Base-by-base conservation (phyloP, 208 protist genomes). In the Trypanosoma lewisi region DNA sequence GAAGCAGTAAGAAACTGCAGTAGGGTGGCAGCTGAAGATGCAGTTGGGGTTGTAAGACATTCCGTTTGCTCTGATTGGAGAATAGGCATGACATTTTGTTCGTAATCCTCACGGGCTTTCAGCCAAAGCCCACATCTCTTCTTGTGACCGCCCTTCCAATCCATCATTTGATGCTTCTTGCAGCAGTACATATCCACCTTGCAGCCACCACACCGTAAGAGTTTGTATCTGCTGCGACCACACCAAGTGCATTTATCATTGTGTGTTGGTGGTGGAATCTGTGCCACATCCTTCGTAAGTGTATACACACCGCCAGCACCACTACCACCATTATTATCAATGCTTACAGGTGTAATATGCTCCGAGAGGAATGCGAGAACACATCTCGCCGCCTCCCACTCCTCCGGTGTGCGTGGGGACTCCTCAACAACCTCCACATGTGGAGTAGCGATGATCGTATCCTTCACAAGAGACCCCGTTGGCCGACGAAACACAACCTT, bases 141-240 rank as follows among this genome's bases (percentile, higher is more conserved):
- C 61, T 67, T 75, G 70, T 94, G 84, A 0, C 60, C 70, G 42
- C 42, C 59, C 50, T 80, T 90, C 85, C 89, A 95, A 62, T 88
- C 85, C 50, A 85, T 63, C 58, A 63, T 72, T 69, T 92, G 89
- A 48, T 95, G 85, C 5, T 73, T 70, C 55, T 77, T 80, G 60
- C 79, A 78, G 75, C 89, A 95, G 60, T 95, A 95, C 72, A 67
- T 69, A 8, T 89, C 82, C 1, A 82, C 73, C 36, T 77, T 78
- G 63, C 89, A 95, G 11, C 71, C 74, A 36, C 83, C 70, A 56
- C 89, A 95, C 30, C 83, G 83, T 52, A 83, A 60, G 34, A 92
- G 73, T 68, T 62, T 70, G 67, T 87, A 64, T 6, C 83, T 79
- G 21, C 73, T 55, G 11, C 87, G 82, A 16, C 68, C 68, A 67